Evolutionary conservation across 2,329 filamentous ascomycete genomes (phyloP).

Genomic region (Fusarium pseudograminearum): DNA sequence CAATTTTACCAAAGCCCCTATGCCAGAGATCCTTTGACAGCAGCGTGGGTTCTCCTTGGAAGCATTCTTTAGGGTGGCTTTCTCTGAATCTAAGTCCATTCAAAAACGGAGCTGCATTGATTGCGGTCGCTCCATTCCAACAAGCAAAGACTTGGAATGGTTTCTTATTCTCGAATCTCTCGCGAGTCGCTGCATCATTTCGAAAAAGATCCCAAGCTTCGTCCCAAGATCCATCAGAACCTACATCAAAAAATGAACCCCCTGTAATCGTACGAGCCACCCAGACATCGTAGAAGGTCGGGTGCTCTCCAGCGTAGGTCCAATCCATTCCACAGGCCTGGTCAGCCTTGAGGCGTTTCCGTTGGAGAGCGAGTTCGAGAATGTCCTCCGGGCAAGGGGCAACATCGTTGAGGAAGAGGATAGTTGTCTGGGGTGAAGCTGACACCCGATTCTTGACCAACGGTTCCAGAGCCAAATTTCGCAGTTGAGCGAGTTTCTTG

Average conservation of each 20-base stretch:
- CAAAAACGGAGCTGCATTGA: constrained; percentile 62
- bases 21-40: constrained; percentile 70
- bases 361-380: constrained; percentile 67
- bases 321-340: constrained; percentile 72
- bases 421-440: constrained; percentile 54
- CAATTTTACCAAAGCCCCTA: constrained; percentile 63
- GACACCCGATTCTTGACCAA: constrained; percentile 50
- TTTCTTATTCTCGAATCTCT: constrained; percentile 51
- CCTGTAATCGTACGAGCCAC: constrained; percentile 64
- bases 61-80: constrained; percentile 58
- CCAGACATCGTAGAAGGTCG: constrained; percentile 70
- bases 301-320: constrained; percentile 58
- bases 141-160: constrained; percentile 72
- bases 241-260: constrained; percentile 67
- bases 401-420: constrained; percentile 68
- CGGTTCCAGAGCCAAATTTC: constrained; percentile 65
- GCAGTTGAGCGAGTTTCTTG: constrained; percentile 60
- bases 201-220: constrained; percentile 65
- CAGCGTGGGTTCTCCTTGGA: constrained; percentile 65
- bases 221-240: constrained; percentile 64
- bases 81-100: constrained; percentile 60
- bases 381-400: constrained; percentile 66
- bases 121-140: constrained; percentile 68
- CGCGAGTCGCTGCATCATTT: constrained; percentile 53
- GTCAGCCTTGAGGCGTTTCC: constrained; percentile 58